Evolutionary conservation across 208 protist genomes (phyloP), one percentile per base, ranked within the genome.

Genomic region (Herpetomonas samuelpessoai): DNA sequence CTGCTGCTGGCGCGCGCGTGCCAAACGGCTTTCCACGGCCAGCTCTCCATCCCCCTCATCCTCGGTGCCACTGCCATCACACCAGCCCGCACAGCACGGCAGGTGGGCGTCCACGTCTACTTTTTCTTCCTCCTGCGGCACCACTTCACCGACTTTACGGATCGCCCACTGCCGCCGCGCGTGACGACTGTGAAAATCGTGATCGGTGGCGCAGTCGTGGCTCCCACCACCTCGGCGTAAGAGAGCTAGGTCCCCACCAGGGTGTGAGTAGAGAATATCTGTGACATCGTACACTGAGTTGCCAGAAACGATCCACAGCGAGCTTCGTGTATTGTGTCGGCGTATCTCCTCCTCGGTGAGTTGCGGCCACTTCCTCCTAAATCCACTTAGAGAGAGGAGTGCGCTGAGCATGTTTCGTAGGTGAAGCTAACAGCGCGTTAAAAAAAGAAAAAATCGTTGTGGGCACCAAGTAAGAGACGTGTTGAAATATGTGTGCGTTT

Each of bases 201-300:
- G 82, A 57, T 93, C 86, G 19, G 70, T 56, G 18, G 74, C 68
- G 57, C 83, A 93, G 52, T 90, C 75, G 18, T 74, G 74, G 18
- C 76, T 61, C 3, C 86, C 86, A 47, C 83, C 83, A 51, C 76
- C 79, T 24, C 84, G 79, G 12, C 74, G 79, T 14, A 91, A 66
- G 7, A 94, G 69, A 4, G 83, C 81, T 31, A 68, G 62, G 26
- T 79, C 72, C 0, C 87, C 87, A 7, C 87, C 87, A 7, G 87
- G 87, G 51, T 94, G 87, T 1, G 65, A 71, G 3, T 68, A 59
- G 6, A 91, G 58, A 25, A 91, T 67, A 6, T 61, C 57, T 7
- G 87, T 91, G 24, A 91, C 76, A 61, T 94, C 83, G 76, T 90
- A 94, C 35, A 94, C 79, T 10, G 76, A 83, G 60, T 82, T 79